Base-by-base conservation (phyloP, 345 rosid species). In the Salix exigua region DNA sequence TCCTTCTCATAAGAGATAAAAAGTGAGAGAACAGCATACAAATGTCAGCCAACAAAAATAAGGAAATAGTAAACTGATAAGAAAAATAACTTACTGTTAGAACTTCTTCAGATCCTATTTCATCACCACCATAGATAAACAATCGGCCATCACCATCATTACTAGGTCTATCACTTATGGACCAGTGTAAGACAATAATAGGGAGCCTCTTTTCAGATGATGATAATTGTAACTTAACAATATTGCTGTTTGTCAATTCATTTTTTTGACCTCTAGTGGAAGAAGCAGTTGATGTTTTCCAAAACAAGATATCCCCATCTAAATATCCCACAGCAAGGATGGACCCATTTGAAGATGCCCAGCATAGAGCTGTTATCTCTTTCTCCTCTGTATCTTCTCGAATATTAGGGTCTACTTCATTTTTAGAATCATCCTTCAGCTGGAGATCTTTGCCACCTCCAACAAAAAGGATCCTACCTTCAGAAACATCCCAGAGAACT, bases 301-400 rank as follows among this genome's bases (percentile, higher is more conserved):
- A 92, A 71, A 94, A 85, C 83, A 90, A 63, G 81, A 92, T 88
- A 83, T 94, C 98, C 40, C 98, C 97, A 79, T 92, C 98, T 28
- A 89, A 85, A 85, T 91, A 94, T 74, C 98, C 98, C 71, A 90
- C 96, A 23, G 94, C 94, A 79, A 92, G 89, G 83, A 91, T 78
- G 60, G 98, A 91, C 63, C 97, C 98, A 84, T 86, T 84, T 65
- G 86, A 72, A 46, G 96, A 89, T 76, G 94, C 93, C 98, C 98
- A 94, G 82, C 98, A 90, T 67, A 94, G 82, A 77, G 96, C 87
- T 85, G 88, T 88, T 82, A 94, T 92, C 85, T 94, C 93, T 89
- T 91, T 94, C 75, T 87, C 96, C 77, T 72, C 78, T 50, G 42
- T 48, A 65, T 74, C 82, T 55, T 83, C 84, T 67, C 86, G 82